These are phyloP conservation scores for Penicillium ochrochloron DNA, from an alignment of 495 filamentous ascomycete genomes.

Conservation along the genomic window DNA sequence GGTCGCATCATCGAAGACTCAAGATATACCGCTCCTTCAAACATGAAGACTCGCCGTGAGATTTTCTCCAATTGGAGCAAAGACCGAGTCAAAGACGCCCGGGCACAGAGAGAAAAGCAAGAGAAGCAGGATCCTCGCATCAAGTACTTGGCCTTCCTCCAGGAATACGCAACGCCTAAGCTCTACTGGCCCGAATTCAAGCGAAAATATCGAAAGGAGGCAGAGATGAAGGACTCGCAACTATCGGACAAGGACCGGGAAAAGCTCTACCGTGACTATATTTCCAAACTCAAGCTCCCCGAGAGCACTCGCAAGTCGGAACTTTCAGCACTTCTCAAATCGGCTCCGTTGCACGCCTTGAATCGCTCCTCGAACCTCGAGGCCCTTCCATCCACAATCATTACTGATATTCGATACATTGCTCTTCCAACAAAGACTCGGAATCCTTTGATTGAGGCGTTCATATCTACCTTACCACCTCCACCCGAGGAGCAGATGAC, in stretches of 20 bases:
- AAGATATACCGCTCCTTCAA: constrained; percentile 80
- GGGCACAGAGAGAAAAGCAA: constrained; percentile 72
- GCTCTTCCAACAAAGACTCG: constrained; percentile 71
- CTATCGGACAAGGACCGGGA: constrained; percentile 87
- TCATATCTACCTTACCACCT: constrained; percentile 72
- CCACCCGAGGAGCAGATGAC: constrained; percentile 61
- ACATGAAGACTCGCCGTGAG: constrained; percentile 79
- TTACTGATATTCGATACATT: constrained; percentile 81
- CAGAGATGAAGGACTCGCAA: constrained; percentile 76
- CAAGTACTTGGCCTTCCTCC: constrained; percentile 80
- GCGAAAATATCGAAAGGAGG: constrained; percentile 82
- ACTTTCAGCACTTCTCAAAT: constrained; percentile 74
- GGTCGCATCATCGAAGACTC: constrained; percentile 83
- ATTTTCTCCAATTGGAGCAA: constrained; percentile 81
- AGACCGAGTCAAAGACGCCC: constrained; percentile 70
- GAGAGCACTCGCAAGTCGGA: constrained; percentile 78
- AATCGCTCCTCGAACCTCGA: constrained; percentile 67
- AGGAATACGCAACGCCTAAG: constrained; percentile 81
- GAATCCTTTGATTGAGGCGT: constrained; percentile 74
- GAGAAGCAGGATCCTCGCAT: constrained; percentile 86
- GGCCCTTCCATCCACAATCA: constrained; percentile 67
- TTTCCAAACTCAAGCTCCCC: constrained; percentile 75
- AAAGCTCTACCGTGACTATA: constrained; percentile 87
- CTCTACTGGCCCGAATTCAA: constrained; percentile 97
- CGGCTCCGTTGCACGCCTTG: constrained; percentile 63